Percentiles rank a stretch among this genome's conserved stretches.
These are phyloP conservation scores for Ocimum tenuiflorum DNA, from an alignment of 257 asterid genomes.

Conservation along the genomic window DNA sequence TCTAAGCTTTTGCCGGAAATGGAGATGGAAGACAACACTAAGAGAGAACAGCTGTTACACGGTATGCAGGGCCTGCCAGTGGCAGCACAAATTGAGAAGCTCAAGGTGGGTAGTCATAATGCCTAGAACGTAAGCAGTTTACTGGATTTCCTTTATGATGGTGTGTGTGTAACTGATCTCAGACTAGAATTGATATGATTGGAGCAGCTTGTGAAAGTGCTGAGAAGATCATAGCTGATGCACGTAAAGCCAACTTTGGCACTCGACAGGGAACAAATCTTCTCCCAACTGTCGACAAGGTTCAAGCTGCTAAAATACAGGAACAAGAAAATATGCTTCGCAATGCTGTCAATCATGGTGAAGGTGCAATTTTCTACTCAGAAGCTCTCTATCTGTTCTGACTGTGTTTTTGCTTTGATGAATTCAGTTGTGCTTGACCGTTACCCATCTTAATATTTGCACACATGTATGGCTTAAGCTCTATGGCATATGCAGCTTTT, in stretches of 20 bases:
- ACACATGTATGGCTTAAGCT: neutral
- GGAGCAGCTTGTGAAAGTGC: conserved; percentile 97
- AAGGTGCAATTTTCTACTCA: conserved; percentile 47
- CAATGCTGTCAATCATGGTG: conserved; percentile 90
- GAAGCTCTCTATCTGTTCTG: conserved; percentile 3
- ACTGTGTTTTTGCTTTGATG: conserved; percentile 3
- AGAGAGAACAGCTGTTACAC: conserved; percentile 77
- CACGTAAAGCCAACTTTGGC: conserved; percentile 77
- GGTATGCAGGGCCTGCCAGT: conserved; percentile 80
- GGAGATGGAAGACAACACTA: conserved; percentile 81
- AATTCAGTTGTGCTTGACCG: conserved; percentile 5
- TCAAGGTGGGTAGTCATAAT: conserved; percentile 47
- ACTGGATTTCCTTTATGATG: neutral
- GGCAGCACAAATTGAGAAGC: conserved; percentile 69
- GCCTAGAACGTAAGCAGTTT: neutral
- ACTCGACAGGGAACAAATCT: conserved; percentile 88
- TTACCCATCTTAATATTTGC: too few species aligned
- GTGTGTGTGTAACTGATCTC: conserved; percentile 21
- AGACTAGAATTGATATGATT: conserved; percentile 84
- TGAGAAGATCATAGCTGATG: conserved; percentile 88
- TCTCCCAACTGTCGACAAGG: conserved; percentile 93
- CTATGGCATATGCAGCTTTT: neutral
- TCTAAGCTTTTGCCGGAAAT: conserved; percentile 93
- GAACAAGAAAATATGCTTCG: conserved; percentile 91
- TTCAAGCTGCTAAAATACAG: conserved; percentile 95